Conservation (phyloP, 2,329 filamentous ascomycete genomes). For the Ilyonectria destructans region DNA sequence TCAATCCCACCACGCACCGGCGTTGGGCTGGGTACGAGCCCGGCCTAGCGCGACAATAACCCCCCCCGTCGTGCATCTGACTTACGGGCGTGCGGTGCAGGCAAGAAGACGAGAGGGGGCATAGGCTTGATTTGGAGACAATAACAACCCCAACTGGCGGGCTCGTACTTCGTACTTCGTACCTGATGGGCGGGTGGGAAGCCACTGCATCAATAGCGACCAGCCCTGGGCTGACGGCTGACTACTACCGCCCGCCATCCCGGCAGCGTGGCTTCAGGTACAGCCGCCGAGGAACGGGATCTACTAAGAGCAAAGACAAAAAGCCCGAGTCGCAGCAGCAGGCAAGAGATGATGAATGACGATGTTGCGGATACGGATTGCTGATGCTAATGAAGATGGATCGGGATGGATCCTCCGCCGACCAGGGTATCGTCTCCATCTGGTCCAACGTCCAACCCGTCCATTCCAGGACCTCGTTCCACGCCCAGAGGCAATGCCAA, state of each 20-base stretch:
- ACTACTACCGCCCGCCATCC: slow-evolving; percentile 10
- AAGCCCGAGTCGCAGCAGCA: not conserved
- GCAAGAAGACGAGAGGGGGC: too few species aligned
- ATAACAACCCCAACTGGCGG: not conserved
- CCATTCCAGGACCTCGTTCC: slow-evolving; percentile 37
- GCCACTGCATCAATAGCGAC: slow-evolving; percentile 16
- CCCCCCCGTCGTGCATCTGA: not conserved
- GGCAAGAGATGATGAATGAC: slow-evolving; percentile 23
- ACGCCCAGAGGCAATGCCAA: slow-evolving; percentile 11
- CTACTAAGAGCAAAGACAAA: not conserved
- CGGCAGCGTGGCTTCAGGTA: slow-evolving; percentile 22
- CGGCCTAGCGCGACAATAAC: not conserved
- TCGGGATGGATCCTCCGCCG: slow-evolving; percentile 20
- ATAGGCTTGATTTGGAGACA: not conserved
- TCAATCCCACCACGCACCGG: not conserved
- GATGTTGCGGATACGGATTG: slow-evolving; percentile 8
- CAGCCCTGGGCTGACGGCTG: slow-evolving; percentile 12
- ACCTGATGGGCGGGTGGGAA: not conserved
- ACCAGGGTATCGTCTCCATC: slow-evolving; percentile 5
- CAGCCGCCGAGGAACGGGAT: not conserved
- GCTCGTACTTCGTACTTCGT: not conserved
- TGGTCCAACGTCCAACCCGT: not conserved
- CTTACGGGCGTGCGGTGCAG: not conserved
- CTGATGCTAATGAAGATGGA: slow-evolving; percentile 20
- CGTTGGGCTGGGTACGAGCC: not conserved